Conservation (phyloP, 768 basidiomycete genomes). For the Macrolepiota albuminosa region DNA sequence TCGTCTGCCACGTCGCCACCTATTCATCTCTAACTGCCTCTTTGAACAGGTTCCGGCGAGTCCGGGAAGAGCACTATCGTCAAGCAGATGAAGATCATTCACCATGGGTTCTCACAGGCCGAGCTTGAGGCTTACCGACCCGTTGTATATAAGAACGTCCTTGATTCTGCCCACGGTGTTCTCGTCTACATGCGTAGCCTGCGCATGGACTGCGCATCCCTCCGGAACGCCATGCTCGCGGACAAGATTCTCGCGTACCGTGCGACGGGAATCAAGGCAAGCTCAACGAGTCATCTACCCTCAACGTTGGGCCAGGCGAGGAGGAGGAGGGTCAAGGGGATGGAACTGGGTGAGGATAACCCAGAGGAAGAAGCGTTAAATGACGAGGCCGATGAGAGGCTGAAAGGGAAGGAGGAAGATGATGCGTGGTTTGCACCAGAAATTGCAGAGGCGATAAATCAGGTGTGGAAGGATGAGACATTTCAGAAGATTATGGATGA, state of each 20-base stretch:
- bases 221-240: slow-evolving; percentile 44
- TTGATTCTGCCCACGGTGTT: slow-evolving; percentile 86
- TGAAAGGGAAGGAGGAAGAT: not conserved
- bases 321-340: not conserved
- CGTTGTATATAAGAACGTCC: slow-evolving; percentile 79
- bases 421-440: slow-evolving; percentile 43
- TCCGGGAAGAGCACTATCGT: slow-evolving; percentile 95
- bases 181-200: slow-evolving; percentile 85
- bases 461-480: slow-evolving; percentile 67
- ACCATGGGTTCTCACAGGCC: slow-evolving; percentile 81
- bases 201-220: slow-evolving; percentile 68
- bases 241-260: slow-evolving; percentile 24
- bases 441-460: slow-evolving; percentile 61
- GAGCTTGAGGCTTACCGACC: slow-evolving; percentile 76
- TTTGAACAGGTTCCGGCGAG: slow-evolving; percentile 76
- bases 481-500: slow-evolving; percentile 49
- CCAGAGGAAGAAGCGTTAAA: not conserved
- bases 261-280: slow-evolving; percentile 45
- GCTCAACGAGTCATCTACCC: slow-evolving; percentile 24
- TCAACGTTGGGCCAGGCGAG: slow-evolving; percentile 1
- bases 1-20: not conserved
- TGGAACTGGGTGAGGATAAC: slow-evolving; percentile 11
- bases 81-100: slow-evolving; percentile 99
- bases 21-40: not conserved
- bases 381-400: not conserved